These are phyloP conservation scores for Clausena lansium DNA, from an alignment of 345 rosid species.

Conservation along the genomic window DNA sequence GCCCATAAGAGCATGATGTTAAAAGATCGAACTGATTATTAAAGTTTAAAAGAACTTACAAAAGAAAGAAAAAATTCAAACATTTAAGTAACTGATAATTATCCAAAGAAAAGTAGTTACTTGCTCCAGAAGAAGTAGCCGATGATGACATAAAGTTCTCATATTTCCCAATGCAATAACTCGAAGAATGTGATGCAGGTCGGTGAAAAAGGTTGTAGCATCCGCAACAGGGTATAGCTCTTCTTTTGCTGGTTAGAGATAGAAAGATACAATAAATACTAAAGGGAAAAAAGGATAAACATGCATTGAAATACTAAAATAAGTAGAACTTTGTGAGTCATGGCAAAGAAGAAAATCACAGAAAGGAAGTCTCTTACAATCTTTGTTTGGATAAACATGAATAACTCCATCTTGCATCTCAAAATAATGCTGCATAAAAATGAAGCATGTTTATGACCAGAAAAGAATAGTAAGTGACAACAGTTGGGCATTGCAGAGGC, in stretches of 20 bases:
- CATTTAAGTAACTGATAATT: neutral
- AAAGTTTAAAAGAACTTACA: neutral
- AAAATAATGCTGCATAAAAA: slow-evolving; percentile 71
- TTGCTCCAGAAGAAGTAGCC: slow-evolving; percentile 93
- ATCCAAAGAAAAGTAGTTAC: slow-evolving; percentile 31
- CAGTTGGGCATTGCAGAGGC: neutral
- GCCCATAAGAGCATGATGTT: slow-evolving; percentile 5
- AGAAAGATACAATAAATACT: slow-evolving; percentile 11
- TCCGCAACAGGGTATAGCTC: slow-evolving; percentile 91
- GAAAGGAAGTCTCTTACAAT: slow-evolving; percentile 45
- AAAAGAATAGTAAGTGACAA: slow-evolving; percentile 7
- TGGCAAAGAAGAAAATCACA: slow-evolving; percentile 14
- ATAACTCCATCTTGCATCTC: slow-evolving; percentile 95
- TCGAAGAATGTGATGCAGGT: slow-evolving; percentile 78
- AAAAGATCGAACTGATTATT: slow-evolving; percentile 12
- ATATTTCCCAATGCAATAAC: slow-evolving; percentile 92
- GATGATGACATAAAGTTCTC: slow-evolving; percentile 88
- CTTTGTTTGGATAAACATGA: slow-evolving; percentile 83
- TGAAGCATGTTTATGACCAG: slow-evolving; percentile 11
- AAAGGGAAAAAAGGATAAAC: slow-evolving; percentile 1
- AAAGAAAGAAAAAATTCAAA: neutral
- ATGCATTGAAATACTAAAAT: neutral
- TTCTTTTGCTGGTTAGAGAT: slow-evolving; percentile 48
- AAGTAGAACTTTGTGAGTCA: neutral
- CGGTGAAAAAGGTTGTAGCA: slow-evolving; percentile 91